These are phyloP conservation scores for Cryptosporidium ubiquitum DNA, from an alignment of 169 alveolate genomes.

Conservation along the genomic window DNA sequence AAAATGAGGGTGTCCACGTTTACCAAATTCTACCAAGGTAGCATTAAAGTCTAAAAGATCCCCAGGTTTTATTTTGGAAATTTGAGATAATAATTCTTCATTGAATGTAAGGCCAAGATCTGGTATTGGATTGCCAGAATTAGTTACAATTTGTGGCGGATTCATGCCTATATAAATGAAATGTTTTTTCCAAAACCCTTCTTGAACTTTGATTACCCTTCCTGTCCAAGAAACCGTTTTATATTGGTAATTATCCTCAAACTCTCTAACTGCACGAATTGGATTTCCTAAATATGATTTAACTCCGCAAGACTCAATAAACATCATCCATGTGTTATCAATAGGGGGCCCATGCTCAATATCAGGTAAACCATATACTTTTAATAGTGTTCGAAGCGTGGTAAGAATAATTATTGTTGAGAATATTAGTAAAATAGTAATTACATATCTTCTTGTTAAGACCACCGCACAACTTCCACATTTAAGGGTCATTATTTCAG, in stretches of 20 bases:
- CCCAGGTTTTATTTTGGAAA: conserved; percentile 57
- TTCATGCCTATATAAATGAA: conserved; percentile 72
- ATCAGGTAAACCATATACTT: conserved; percentile 68
- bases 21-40: conserved; percentile 69
- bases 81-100: conserved; percentile 59
- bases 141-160: conserved; percentile 58
- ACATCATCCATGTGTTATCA: conserved; percentile 74
- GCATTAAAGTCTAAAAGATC: conserved; percentile 63
- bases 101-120: conserved; percentile 66
- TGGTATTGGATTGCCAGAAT: conserved; percentile 65
- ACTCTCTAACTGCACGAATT: conserved; percentile 66
- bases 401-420: conserved; percentile 46
- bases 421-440: conserved; percentile 19
- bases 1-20: conserved; percentile 74
- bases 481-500: conserved; percentile 71
- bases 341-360: conserved; percentile 74
- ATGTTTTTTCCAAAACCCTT: conserved; percentile 74
- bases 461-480: conserved; percentile 76
- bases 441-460: conserved; percentile 61
- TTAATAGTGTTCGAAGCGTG: conserved; percentile 28
- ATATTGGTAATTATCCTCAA: conserved; percentile 70
- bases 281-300: conserved; percentile 76
- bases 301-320: conserved; percentile 67
- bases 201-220: conserved; percentile 74
- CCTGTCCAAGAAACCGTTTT: conserved; percentile 75